These are phyloP conservation scores for Lunasporangiospora selenospora DNA, from an alignment of 192 early-diverging fungal species.

Conservation along the genomic window DNA sequence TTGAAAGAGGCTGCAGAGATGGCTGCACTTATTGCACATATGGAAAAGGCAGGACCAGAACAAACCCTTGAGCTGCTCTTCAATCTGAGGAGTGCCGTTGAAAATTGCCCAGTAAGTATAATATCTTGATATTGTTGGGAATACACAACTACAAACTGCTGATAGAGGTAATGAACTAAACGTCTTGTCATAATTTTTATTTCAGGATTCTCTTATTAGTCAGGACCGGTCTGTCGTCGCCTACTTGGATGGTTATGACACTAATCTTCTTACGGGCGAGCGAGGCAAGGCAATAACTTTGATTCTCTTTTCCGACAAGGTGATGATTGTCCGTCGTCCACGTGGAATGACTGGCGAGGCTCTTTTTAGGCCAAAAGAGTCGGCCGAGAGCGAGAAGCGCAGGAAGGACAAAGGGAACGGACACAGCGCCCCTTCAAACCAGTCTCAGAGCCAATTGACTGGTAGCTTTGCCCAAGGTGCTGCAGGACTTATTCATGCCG, in stretches of 20 bases:
- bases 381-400: conserved; percentile 1
- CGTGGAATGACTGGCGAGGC: conserved; percentile 1
- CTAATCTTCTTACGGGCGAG: conserved; percentile 30
- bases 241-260: conserved; percentile 26
- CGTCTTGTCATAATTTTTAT: neutral
- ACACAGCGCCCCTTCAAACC: too few relatives aligned
- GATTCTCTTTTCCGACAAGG: conserved; percentile 37
- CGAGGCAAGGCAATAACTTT: conserved; percentile 19
- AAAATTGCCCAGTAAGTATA: conserved; percentile 12
- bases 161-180: too few relatives aligned
- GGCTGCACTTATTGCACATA: conserved; percentile 20
- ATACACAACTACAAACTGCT: too few relatives aligned
- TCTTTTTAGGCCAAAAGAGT: conserved; percentile 3
- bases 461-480: too few relatives aligned
- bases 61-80: conserved; percentile 19
- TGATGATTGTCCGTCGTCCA: conserved; percentile 34
- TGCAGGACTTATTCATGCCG: too few relatives aligned
- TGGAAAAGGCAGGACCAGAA: conserved; percentile 25
- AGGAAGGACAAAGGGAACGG: conserved; percentile 10
- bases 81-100: conserved; percentile 18
- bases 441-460: too few relatives aligned
- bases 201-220: conserved; percentile 19
- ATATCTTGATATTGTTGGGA: neutral
- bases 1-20: conserved; percentile 24
- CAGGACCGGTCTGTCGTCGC: conserved; percentile 15